Evolutionary conservation across 2,329 filamentous ascomycete species (phyloP).

Genomic region (Aspergillus arachidicola): DNA sequence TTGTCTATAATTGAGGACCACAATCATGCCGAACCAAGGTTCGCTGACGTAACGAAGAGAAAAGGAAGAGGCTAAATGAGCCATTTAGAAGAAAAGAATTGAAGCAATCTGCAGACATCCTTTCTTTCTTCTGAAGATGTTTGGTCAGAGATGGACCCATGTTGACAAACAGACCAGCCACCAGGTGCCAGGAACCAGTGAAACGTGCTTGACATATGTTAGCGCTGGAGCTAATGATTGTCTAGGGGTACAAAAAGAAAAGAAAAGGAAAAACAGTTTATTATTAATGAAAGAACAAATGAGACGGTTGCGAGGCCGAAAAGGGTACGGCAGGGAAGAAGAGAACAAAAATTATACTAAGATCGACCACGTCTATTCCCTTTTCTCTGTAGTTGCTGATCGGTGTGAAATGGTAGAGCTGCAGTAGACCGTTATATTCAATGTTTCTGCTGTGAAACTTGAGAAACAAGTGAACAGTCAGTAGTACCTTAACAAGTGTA

Average conservation of each 20-base stretch:
- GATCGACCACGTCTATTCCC: conserved; percentile 23
- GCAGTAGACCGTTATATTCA: conserved; percentile 37
- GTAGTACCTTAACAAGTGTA: conserved; percentile 8
- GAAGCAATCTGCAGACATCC: neutral
- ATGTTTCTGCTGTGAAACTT: conserved; percentile 39
- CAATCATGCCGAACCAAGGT: neutral
- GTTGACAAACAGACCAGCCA: conserved; percentile 26
- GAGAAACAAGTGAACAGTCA: conserved; percentile 11
- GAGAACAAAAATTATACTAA: conserved; percentile 14
- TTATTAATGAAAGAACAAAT: neutral
- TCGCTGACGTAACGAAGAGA: neutral
- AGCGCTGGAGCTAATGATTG: conserved; percentile 1
- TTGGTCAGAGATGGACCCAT: conserved; percentile 13
- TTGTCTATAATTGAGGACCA: neutral
- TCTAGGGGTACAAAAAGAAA: neutral
- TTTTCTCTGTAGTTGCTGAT: neutral
- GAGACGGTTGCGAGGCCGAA: neutral
- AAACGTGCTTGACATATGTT: conserved; percentile 11
- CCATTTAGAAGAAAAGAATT: neutral
- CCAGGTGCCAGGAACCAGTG: conserved; percentile 16
- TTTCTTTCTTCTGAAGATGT: conserved; percentile 8
- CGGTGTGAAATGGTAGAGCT: conserved; percentile 18
- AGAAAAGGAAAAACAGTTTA: neutral
- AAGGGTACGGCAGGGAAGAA: conserved; percentile 2
- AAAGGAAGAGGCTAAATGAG: neutral